Percentiles rank a stretch among this genome's conserved stretches.
Conservation (phyloP, 495 filamentous ascomycete genomes). For the Annulohypoxylon stygium region DNA sequence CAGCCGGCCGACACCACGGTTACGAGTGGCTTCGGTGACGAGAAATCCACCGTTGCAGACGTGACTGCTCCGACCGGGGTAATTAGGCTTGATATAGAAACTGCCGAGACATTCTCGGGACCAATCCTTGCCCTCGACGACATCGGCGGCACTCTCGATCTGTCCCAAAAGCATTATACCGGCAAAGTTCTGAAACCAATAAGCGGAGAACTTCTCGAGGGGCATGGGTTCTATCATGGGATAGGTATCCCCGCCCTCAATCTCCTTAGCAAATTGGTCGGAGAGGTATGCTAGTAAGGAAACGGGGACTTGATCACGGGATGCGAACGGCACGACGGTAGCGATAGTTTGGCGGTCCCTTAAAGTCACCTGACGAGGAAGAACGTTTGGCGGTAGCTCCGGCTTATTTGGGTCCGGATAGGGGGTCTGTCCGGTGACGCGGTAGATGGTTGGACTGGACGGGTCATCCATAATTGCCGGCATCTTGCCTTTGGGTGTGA, state of each 20-base stretch:
- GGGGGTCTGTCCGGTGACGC: conserved; percentile 71
- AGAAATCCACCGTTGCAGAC: conserved; percentile 97
- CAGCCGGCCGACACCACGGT: conserved; percentile 88
- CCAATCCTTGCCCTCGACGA: conserved; percentile 82
- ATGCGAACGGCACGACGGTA: conserved; percentile 88
- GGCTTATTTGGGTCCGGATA: conserved; percentile 72
- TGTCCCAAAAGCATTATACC: conserved; percentile 93
- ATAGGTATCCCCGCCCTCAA: conserved; percentile 96
- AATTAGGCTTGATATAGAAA: conserved; percentile 98
- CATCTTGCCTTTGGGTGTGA: conserved; percentile 66
- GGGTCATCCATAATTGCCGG: conserved; percentile 90
- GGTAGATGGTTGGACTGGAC: conserved; percentile 69
- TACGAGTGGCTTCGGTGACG: conserved; percentile 89
- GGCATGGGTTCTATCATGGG: conserved; percentile 88
- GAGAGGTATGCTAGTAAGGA: conserved; percentile 83
- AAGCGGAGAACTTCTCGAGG: conserved; percentile 80
- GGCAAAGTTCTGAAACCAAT: conserved; percentile 97
- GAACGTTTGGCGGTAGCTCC: conserved; percentile 76
- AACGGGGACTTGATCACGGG: conserved; percentile 77
- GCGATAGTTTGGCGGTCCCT: conserved; percentile 91
- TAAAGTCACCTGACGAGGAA: conserved; percentile 86
- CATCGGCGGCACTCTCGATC: conserved; percentile 69
- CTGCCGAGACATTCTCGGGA: conserved; percentile 87
- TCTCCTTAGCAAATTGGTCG: conserved; percentile 91
- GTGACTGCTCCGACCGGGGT: conserved; percentile 95